Evolutionary conservation across 2,329 filamentous ascomycete species (phyloP), one percentile per base, ranked within the genome.

Genomic region (Hypoxylon sp.): DNA sequence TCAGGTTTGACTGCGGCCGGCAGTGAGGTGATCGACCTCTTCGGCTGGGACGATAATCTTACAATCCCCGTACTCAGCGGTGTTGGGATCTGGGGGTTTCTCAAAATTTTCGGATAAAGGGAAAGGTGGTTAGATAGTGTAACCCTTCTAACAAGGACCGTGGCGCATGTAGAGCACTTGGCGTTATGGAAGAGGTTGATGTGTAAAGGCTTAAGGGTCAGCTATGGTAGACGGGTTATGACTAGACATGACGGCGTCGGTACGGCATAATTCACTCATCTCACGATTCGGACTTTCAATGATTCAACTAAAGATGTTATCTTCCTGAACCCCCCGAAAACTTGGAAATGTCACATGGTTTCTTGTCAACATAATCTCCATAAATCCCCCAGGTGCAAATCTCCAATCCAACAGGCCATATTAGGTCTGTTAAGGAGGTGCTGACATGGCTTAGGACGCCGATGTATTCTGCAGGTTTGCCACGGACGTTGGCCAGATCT

Each of bases 31-130:
- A 86, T 97, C 50, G 94, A 99, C 81, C 77, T 98, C 0, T 98
- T 94, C 78, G 93, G 94, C 52, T 94, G 94, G 92, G 96, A 99
- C 77, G 96, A 99, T 82, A 99, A 99, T 81, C 84, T 99, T 74
- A 98, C 95, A 54, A 99, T 99, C 80, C 96, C 96, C 1, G 90
- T 97, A 26, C 85, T 99, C 54, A 97, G 94, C 78, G 94, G 94
- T 24, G 81, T 94, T 50, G 94, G 94, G 5, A 90, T 99, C 68
- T 97, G 93, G 91, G 92, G 91, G 0, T 98, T 99, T 79, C 85
- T 98, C 75, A 97, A 92, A 82, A 80, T 94, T 53, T 98, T 98
- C 85, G 91, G 91, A 59, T 89, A 84, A 79, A 64, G 42, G 33
- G 22, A 51, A 59, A 58, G 53, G 26, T 42, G 59, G 59, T 51